phyloP scores from a whole-genome alignment of 208 protist species.

The Acanthamoeba triangularis region DNA sequence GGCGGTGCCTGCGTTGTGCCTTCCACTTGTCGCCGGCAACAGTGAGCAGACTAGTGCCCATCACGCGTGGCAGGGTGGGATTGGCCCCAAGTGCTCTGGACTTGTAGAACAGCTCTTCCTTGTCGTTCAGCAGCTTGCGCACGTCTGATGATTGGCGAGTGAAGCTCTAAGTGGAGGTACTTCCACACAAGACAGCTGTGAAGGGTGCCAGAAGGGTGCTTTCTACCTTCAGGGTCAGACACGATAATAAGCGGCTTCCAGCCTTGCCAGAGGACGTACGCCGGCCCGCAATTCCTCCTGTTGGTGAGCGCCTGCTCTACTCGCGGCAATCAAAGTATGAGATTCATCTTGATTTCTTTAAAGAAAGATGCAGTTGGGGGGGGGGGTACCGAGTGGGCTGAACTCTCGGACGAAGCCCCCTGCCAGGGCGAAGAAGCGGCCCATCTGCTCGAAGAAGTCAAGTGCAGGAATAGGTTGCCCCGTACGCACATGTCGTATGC shows the following conservation, averaged over 20 bases:
- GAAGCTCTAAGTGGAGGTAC: neutral
- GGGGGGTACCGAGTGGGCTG: neutral
- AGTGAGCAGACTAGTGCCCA: conserved; percentile 35
- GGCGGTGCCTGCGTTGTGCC: neutral
- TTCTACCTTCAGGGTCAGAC: neutral
- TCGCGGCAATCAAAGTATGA: too few species aligned
- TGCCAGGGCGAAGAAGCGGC: neutral
- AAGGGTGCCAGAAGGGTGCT: neutral
- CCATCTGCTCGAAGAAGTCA: neutral
- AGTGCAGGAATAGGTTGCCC: neutral
- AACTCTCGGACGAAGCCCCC: neutral
- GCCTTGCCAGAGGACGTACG: neutral
- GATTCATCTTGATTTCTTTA: too few species aligned
- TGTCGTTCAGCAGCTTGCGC: conserved; percentile 8
- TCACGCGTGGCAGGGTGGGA: conserved; percentile 1
- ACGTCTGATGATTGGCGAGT: neutral
- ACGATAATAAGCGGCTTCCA: neutral
- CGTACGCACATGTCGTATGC: neutral
- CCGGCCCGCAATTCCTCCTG: neutral
- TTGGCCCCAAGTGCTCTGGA: neutral
- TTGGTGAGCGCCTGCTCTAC: neutral
- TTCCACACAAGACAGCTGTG: neutral
- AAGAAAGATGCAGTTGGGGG: neutral
- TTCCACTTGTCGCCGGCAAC: conserved; percentile 31
- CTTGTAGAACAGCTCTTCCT: conserved; percentile 1